phyloP scores from a whole-genome alignment of 371 early-diverging fungal species.

The Mortierella sp. region DNA sequence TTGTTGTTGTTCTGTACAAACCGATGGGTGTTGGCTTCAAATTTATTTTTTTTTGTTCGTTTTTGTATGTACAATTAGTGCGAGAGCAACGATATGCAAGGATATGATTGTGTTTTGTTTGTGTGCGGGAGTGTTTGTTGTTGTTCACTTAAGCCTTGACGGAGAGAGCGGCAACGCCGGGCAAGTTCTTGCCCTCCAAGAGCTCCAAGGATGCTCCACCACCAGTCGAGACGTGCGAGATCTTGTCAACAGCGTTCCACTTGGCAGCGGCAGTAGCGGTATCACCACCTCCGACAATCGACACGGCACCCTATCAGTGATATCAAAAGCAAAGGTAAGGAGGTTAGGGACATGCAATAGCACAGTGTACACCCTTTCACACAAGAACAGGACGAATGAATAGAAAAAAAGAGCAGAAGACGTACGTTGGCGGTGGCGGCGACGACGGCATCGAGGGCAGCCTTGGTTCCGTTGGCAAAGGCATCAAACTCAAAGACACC shows the following conservation, averaged over 20 bases:
- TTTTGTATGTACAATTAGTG: conserved; percentile 10
- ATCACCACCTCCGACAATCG: conserved; percentile 95
- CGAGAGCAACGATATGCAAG: neutral
- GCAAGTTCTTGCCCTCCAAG: conserved; percentile 91
- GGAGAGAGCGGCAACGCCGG: conserved; percentile 93
- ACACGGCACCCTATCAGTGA: conserved; percentile 44
- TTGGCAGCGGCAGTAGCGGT: conserved; percentile 98
- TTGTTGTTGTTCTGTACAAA: neutral
- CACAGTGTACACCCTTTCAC: too few species aligned
- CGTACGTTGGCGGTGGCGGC: conserved; percentile 78
- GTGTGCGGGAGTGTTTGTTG: neutral
- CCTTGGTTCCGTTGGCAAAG: conserved; percentile 93
- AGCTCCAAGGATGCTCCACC: conserved; percentile 98
- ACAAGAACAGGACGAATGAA: neutral
- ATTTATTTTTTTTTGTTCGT: conserved; percentile 4
- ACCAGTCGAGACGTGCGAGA: conserved; percentile 98
- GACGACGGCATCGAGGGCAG: conserved; percentile 87
- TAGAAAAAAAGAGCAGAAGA: too few species aligned
- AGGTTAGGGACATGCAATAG: too few species aligned
- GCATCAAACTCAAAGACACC: conserved; percentile 98
- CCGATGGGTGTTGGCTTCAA: neutral
- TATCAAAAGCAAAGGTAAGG: neutral
- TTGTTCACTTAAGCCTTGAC: conserved; percentile 35
- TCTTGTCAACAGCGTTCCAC: conserved; percentile 86
- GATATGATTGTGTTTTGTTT: neutral